Evolutionary conservation across 2,329 filamentous ascomycete genomes (phyloP).

Genomic region (Penicillium rolfsii): DNA sequence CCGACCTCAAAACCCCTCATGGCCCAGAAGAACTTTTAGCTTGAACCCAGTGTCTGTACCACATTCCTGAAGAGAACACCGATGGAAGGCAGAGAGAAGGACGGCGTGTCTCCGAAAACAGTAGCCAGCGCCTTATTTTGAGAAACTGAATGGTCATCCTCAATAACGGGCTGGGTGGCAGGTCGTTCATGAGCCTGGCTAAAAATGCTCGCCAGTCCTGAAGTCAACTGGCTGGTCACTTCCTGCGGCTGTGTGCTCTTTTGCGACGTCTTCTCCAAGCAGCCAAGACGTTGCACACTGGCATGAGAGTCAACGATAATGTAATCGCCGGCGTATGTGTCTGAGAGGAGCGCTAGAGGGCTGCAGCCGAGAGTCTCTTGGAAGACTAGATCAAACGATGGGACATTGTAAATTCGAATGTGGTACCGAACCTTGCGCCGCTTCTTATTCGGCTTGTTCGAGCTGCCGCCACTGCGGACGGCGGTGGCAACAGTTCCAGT

Average conservation of each 20-base stretch:
- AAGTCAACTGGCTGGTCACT: conserved; percentile 30
- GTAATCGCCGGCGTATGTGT: conserved; percentile 69
- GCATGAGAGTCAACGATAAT: conserved; percentile 75
- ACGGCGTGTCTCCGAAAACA: conserved; percentile 44
- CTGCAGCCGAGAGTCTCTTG: conserved; percentile 58
- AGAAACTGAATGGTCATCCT: conserved; percentile 24
- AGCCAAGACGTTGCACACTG: conserved; percentile 61
- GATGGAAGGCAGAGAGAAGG: conserved; percentile 45
- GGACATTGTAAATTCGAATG: conserved; percentile 69
- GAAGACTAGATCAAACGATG: conserved; percentile 62
- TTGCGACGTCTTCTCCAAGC: conserved; percentile 30
- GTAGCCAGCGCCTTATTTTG: conserved; percentile 36
- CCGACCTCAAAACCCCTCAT: background rate
- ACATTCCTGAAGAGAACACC: conserved; percentile 45
- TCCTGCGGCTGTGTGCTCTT: conserved; percentile 29
- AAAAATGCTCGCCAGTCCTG: conserved; percentile 43
- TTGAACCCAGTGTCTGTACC: conserved; percentile 37
- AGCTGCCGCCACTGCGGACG: conserved; percentile 42
- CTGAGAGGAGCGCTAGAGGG: conserved; percentile 69
- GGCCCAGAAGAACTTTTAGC: conserved; percentile 13
- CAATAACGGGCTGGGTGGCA: conserved; percentile 11
- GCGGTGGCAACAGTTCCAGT: conserved; percentile 70
- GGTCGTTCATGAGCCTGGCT: conserved; percentile 24
- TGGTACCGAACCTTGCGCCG: conserved; percentile 49
- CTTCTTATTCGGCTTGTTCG: conserved; percentile 45